Evolutionary conservation across 495 filamentous ascomycete species (phyloP), one percentile per base, ranked within the genome.

Genomic region (Mycothermus thermophilus): DNA sequence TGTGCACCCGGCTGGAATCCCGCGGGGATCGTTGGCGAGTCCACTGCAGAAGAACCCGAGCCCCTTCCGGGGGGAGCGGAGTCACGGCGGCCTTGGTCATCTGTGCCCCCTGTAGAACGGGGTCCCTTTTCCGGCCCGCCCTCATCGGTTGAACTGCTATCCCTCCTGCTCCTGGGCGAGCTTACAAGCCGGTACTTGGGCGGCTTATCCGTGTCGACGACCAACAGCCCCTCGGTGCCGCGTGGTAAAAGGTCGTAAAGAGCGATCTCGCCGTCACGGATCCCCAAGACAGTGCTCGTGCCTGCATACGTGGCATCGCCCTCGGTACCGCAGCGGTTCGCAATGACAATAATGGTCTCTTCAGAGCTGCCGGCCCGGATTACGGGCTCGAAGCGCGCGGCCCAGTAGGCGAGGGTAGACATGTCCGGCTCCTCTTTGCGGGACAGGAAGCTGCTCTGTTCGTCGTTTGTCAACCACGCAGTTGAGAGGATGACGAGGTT

Each of bases 331-430:
- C 71, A 68, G 31, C 90, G 72, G 61, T 97, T 95, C 39, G 77
- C 80, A 47, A 88, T 79, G 13, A 94, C 76, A 4, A 93, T 67
- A 34, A 93, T 72, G 23, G 80, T 69, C 46, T 82, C 79, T 14
- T 67, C 60, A 2, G 65, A 56, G 26, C 62, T 62, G 16, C 66
- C 60, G 37, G 65, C 58, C 27, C 62, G 59, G 12, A 90, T 61
- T 0, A 96, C 50, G 0, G 90, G 87, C 45, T 74, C 69, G 20
- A 96, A 62, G 38, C 88, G 61, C 41, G 74, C 72, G 14, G 87
- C 57, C 90, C 90, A 97, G 58, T 94, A 96, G 22, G 69, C 72
- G 40, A 95, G 63, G 0, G 86, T 93, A 35, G 80, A 72, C 51
- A 82, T 56, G 42, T 95, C 86, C 5, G 85, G 80, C 37, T 76